Conservation (phyloP, 2,329 filamentous ascomycete species). For the Fusarium sp. region DNA sequence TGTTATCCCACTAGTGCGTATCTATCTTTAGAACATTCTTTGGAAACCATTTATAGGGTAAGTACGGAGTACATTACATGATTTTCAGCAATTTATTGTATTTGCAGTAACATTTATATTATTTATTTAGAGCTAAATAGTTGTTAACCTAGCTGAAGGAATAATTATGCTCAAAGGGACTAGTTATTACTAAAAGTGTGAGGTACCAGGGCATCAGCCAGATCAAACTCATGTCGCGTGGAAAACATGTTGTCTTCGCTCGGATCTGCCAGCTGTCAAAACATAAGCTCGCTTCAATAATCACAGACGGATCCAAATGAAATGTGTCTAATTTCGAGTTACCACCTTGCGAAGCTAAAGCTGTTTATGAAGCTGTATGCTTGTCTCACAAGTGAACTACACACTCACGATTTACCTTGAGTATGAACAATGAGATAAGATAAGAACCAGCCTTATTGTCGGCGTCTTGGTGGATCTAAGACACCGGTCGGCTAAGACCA, state of each 20-base stretch:
- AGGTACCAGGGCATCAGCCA: fast-evolving
- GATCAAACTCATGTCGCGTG: too few relatives aligned
- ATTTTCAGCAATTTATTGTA: fast-evolving
- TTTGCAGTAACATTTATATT: too few relatives aligned
- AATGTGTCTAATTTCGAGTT: too few relatives aligned
- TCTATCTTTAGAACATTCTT: not conserved
- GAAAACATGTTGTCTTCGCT: too few relatives aligned
- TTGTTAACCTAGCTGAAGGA: fast-evolving
- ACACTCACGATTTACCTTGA: not conserved
- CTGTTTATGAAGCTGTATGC: fast-evolving
- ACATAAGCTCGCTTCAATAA: too few relatives aligned
- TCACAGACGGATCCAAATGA: too few relatives aligned
- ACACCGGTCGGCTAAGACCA: not conserved
- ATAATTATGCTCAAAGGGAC: fast-evolving
- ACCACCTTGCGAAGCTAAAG: fast-evolving
- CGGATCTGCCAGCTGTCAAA: too few relatives aligned
- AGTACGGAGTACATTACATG: not conserved
- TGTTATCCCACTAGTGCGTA: fast-evolving
- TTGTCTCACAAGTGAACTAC: not conserved
- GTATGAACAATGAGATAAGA: not conserved
- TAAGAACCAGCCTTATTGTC: fast-evolving
- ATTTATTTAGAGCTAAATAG: fast-evolving
- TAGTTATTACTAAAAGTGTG: fast-evolving
- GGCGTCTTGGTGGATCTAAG: not conserved
- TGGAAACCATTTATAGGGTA: not conserved